These are phyloP conservation scores for Colletotrichum scovillei DNA, from an alignment of 2,329 filamentous ascomycete genomes.

Conservation along the genomic window DNA sequence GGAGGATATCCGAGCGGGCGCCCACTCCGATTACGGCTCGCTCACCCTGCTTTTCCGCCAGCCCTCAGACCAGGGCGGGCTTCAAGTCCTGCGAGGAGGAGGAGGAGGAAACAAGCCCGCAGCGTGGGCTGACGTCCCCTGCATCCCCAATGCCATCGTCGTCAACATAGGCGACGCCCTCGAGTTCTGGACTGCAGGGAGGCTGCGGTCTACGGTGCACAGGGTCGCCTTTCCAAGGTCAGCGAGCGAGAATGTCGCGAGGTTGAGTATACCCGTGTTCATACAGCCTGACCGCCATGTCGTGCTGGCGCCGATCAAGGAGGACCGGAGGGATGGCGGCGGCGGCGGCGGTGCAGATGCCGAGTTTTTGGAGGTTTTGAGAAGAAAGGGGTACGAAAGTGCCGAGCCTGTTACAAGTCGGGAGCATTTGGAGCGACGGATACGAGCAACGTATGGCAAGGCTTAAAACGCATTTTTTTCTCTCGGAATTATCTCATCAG, in stretches of 20 bases:
- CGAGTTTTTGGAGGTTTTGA: slow-evolving; percentile 32
- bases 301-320: slow-evolving; percentile 24
- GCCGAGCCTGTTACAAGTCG: slow-evolving; percentile 30
- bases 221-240: slow-evolving; percentile 77
- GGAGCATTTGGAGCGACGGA: slow-evolving; percentile 32
- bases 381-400: slow-evolving; percentile 29
- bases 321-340: background rate
- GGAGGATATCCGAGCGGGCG: slow-evolving; percentile 84
- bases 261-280: slow-evolving; percentile 36
- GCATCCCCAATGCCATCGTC: slow-evolving; percentile 66
- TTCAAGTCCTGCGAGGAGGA: slow-evolving; percentile 76
- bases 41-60: slow-evolving; percentile 82
- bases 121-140: slow-evolving; percentile 56
- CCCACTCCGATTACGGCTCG: slow-evolving; percentile 88
- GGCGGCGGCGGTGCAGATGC: background rate
- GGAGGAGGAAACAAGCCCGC: slow-evolving; percentile 43
- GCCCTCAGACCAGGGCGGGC: slow-evolving; percentile 79
- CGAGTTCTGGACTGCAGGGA: slow-evolving; percentile 90
- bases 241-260: slow-evolving; percentile 28
- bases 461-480: background rate
- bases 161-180: slow-evolving; percentile 78
- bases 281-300: slow-evolving; percentile 35
- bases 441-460: slow-evolving; percentile 30
- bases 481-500: background rate
- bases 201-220: slow-evolving; percentile 89